phyloP scores from a whole-genome alignment of 1,284 basidiomycete genomes.

The Gymnopus androsaceus region DNA sequence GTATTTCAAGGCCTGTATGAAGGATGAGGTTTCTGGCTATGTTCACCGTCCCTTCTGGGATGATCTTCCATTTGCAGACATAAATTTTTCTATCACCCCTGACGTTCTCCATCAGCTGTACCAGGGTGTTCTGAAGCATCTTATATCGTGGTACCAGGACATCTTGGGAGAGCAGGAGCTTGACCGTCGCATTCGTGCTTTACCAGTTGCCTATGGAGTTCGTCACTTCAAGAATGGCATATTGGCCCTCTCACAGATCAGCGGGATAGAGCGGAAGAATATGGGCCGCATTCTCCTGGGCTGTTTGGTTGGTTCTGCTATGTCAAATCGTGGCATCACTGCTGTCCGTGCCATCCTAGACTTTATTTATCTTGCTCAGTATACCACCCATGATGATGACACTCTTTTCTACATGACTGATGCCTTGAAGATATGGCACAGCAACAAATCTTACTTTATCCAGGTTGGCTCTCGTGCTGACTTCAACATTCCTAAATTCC shows the following conservation, averaged over 20 bases:
- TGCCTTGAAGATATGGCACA: conserved; percentile 26
- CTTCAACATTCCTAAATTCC: conserved; percentile 38
- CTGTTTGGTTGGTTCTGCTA: conserved; percentile 16
- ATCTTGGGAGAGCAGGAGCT: conserved; percentile 21
- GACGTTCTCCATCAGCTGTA: conserved; percentile 35
- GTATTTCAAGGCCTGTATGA: conserved; percentile 8
- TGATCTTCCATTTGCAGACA: conserved; percentile 24
- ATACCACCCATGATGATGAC: conserved; percentile 20
- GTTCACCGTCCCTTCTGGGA: conserved; percentile 15
- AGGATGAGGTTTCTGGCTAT: conserved; percentile 2
- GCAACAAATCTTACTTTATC: conserved; percentile 28
- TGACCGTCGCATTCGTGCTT: conserved; percentile 19
- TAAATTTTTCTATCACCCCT: conserved; percentile 26
- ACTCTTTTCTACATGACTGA: conserved; percentile 23
- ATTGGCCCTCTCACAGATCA: too few relatives aligned
- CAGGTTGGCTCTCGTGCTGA: conserved; percentile 21
- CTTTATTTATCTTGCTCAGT: conserved; percentile 30
- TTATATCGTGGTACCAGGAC: conserved; percentile 25
- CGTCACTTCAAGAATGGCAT: too few relatives aligned
- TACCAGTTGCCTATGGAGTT: conserved; percentile 23
- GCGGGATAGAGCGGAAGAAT: conserved; percentile 24
- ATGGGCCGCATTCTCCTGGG: conserved; percentile 25
- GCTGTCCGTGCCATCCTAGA: conserved; percentile 25
- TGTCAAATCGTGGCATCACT: conserved; percentile 10
- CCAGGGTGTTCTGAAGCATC: too few relatives aligned